Evolutionary conservation across 2,329 filamentous ascomycete genomes (phyloP), one percentile per base, ranked within the genome.

Genomic region (Escovopsis sp.): DNA sequence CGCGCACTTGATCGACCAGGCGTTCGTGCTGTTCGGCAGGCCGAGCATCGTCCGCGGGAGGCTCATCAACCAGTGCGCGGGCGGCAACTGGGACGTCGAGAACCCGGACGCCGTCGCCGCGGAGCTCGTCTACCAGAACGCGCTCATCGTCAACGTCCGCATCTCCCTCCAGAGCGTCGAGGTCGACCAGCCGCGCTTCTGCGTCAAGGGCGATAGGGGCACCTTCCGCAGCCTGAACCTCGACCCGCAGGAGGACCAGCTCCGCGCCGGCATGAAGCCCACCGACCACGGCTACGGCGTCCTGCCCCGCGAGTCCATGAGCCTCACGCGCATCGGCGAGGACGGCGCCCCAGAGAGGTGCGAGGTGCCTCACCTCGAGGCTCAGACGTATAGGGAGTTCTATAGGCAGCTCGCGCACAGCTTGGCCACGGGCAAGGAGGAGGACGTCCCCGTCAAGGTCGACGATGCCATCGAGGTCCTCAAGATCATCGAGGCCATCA

Each of bases 1-100:
- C 30, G 74, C 77, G 4, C 82, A 88, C 53, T 61, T 87, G 34
- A 63, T 87, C 34, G 82, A 88, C 54, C 82, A 88, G 57, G 74
- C 68, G 2, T 79, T 80, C 50, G 57, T 69, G 27, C 61, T 83
- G 4, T 82, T 86, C 42, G 82, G 82, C 14, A 57, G 75, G 48
- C 83, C 83, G 0, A 60, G 68, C 36, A 63, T 62, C 3, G 70
- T 87, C 2, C 83, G 75, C 8, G 81, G 66, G 10, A 74, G 79
- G 41, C 65, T 86, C 11, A 64, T 73, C n/a, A 70, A 67, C 33
- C 77, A 84, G 56, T 66, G 80, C 25, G 21, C 8, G 21, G 62
- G 64, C 34, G 69, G 61, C 26, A 47, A 44, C 23, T 47, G 53
- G 27, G 55, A 59, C 35, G 51, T 66, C 36, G 67, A 61, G 35